These are phyloP conservation scores for Sanghuangporus sanghuang DNA, from an alignment of 1,284 basidiomycete species.

Conservation along the genomic window DNA sequence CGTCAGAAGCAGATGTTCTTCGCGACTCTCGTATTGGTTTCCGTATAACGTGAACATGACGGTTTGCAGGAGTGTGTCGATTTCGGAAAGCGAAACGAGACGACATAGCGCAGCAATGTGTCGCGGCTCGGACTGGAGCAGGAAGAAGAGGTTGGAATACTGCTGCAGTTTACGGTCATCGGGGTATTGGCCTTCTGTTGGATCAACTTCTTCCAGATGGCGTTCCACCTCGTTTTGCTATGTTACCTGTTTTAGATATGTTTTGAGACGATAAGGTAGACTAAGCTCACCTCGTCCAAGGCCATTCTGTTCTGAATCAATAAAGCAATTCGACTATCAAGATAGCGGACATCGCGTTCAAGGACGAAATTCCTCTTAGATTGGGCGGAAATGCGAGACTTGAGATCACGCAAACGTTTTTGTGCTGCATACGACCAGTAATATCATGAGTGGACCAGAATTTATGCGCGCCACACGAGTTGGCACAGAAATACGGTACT, in stretches of 20 bases:
- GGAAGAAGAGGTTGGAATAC: slow-evolving; percentile 98
- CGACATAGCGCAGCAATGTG: slow-evolving; percentile 96
- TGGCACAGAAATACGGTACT: background rate
- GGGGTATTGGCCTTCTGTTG: slow-evolving; percentile 82
- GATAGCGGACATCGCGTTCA: slow-evolving; percentile 96
- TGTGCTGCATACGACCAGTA: slow-evolving; percentile 58
- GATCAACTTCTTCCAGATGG: slow-evolving; percentile 92
- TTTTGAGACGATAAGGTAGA: background rate
- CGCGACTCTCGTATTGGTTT: slow-evolving; percentile 98
- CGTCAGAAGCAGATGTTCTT: slow-evolving; percentile 96
- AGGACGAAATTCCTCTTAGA: slow-evolving; percentile 99
- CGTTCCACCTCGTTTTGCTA: slow-evolving; percentile 92
- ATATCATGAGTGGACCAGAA: background rate
- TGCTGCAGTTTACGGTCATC: slow-evolving; percentile 93
- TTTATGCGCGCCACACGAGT: slow-evolving; percentile 5
- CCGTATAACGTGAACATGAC: slow-evolving; percentile 99
- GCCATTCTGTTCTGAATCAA: slow-evolving; percentile 99
- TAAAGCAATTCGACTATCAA: slow-evolving; percentile 95
- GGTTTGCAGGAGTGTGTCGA: slow-evolving; percentile 97
- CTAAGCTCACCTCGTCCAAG: slow-evolving; percentile 75
- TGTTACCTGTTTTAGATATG: slow-evolving; percentile 8
- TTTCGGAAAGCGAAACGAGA: slow-evolving; percentile 94
- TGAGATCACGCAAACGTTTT: slow-evolving; percentile 92
- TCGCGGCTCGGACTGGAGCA: slow-evolving; percentile 94
- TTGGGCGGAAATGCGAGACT: slow-evolving; percentile 96